Evolutionary conservation across 2,329 filamentous ascomycete species (phyloP).

Genomic region (Penicillium decumbens): DNA sequence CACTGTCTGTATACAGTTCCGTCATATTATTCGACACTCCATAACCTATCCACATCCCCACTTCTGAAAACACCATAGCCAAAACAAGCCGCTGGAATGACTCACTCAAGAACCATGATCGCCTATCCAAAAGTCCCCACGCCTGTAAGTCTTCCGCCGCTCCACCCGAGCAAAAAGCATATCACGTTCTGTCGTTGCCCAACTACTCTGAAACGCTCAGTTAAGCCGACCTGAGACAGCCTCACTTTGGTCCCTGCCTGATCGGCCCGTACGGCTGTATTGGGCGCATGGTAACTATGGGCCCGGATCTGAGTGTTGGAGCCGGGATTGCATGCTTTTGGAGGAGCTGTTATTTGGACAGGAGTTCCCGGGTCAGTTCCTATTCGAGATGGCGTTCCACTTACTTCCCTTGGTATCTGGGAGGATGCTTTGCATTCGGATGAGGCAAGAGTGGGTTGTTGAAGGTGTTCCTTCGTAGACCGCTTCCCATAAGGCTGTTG

Average conservation of each 20-base stretch:
- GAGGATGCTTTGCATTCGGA: neutral
- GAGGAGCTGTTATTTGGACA: neutral
- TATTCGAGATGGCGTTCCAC: neutral
- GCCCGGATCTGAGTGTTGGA: neutral
- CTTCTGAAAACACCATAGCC: neutral
- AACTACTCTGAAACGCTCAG: slow-evolving; percentile 15
- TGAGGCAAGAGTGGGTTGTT: neutral
- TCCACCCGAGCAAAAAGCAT: neutral
- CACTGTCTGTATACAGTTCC: neutral
- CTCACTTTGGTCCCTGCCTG: slow-evolving; percentile 20
- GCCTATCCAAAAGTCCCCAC: neutral
- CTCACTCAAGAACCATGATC: neutral
- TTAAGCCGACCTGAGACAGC: slow-evolving; percentile 4
- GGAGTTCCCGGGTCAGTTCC: neutral
- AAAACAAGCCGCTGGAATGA: neutral
- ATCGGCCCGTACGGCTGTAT: slow-evolving; percentile 1
- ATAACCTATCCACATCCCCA: no score
- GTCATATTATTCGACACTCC: no score
- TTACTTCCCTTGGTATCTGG: neutral
- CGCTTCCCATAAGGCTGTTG: neutral
- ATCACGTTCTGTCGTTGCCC: slow-evolving; percentile 10
- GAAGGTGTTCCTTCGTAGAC: neutral
- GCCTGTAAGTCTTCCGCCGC: neutral
- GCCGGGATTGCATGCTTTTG: neutral
- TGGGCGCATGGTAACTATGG: neutral